These are phyloP conservation scores for Cucurbita moschata DNA, from an alignment of 306 rosid genomes.

Conservation along the genomic window DNA sequence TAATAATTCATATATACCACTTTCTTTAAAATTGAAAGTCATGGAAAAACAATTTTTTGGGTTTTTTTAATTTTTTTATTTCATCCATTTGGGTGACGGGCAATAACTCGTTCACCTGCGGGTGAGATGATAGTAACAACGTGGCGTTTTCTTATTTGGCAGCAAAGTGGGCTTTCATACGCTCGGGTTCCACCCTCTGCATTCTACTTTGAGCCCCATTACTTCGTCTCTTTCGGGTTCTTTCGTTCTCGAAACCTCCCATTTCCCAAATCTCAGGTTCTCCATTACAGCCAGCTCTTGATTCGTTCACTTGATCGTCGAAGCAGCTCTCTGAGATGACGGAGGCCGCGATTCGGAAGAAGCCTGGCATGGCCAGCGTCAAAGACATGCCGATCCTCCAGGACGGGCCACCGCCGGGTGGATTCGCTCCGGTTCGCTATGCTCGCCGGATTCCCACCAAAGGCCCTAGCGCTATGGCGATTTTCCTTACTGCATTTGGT, in stretches of 20 bases:
- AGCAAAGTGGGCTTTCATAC: background rate
- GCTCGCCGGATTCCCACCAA: slow-evolving; percentile 95
- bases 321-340: slow-evolving; percentile 41
- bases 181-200: background rate
- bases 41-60: no score
- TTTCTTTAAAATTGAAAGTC: no score
- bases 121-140: background rate
- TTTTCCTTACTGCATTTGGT: slow-evolving; percentile 63
- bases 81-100: background rate
- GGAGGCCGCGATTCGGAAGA: slow-evolving; percentile 77
- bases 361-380: slow-evolving; percentile 95
- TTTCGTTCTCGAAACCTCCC: background rate
- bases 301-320: background rate
- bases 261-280: background rate
- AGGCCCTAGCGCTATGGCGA: slow-evolving; percentile 83
- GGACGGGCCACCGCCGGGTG: slow-evolving; percentile 98
- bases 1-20: no score
- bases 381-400: slow-evolving; percentile 98
- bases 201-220: background rate
- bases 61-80: no score
- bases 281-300: background rate
- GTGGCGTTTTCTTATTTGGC: background rate
- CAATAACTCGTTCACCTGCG: background rate
- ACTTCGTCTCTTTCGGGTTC: background rate
- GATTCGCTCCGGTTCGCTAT: slow-evolving; percentile 88